phyloP scores from a whole-genome alignment of 1,284 basidiomycete genomes.

The Ganoderma resinaceum region DNA sequence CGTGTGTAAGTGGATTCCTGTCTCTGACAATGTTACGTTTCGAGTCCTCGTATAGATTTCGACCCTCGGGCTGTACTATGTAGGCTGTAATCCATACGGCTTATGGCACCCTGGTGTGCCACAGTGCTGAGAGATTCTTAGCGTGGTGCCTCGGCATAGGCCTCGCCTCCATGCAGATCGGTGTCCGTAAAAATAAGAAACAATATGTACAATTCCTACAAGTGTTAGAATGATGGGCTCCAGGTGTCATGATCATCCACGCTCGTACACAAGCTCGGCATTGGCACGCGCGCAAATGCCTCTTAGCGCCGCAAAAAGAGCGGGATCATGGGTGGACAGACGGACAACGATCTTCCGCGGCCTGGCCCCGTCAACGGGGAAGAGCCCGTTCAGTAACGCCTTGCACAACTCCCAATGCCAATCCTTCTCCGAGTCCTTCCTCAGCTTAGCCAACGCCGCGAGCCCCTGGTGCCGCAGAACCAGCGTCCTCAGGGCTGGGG shows the following conservation, averaged over 20 bases:
- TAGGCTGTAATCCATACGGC: no score
- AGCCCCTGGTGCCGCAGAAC: slow-evolving; percentile 25
- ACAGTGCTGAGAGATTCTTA: no score
- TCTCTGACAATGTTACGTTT: no score
- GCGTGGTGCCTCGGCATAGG: no score
- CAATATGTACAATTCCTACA: no score
- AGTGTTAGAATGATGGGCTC: no score
- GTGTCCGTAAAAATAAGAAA: no score
- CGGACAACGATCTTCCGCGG: slow-evolving; percentile 24
- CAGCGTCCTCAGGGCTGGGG: slow-evolving; percentile 6
- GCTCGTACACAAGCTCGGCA: slow-evolving; percentile 23
- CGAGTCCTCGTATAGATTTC: no score
- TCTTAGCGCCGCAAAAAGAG: slow-evolving; percentile 16
- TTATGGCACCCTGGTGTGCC: no score
- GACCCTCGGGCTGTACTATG: no score
- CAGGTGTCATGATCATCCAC: slow-evolving; percentile 1
- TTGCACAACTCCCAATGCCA: slow-evolving; percentile 19
- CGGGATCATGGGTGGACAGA: slow-evolving; percentile 25
- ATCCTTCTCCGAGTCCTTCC: slow-evolving; percentile 27
- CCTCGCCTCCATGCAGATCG: no score
- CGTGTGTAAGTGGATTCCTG: no score
- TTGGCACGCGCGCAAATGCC: slow-evolving; percentile 21
- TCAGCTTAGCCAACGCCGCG: slow-evolving; percentile 10
- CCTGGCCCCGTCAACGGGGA: neutral
- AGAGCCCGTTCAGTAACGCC: slow-evolving; percentile 26